phyloP scores from a whole-genome alignment of 345 rosid genomes.

The Brassica cretica region DNA sequence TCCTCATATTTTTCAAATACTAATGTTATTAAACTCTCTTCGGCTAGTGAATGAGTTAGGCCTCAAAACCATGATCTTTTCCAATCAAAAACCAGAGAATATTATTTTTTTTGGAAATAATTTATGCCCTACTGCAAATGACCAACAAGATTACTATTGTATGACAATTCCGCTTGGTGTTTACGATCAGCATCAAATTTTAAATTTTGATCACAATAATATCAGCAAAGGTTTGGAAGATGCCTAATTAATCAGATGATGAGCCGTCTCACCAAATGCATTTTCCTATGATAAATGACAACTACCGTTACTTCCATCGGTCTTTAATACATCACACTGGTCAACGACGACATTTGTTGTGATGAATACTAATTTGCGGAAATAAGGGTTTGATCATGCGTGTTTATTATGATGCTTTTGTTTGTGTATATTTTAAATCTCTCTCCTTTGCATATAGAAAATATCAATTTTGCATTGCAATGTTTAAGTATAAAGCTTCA shows the following conservation, averaged over 20 bases:
- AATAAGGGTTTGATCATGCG: not conserved
- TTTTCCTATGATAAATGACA: not conserved
- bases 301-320: constrained; percentile 1
- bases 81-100: not conserved
- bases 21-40: not conserved
- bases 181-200: not conserved
- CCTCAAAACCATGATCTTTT: not conserved
- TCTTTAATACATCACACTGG: not conserved
- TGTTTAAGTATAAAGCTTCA: not conserved
- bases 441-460: not conserved
- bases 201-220: not conserved
- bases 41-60: not conserved
- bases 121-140: not conserved
- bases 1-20: too few relatives aligned
- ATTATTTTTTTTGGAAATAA: not conserved
- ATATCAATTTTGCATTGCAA: not conserved
- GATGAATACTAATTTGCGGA: not conserved
- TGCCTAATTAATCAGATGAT: not conserved
- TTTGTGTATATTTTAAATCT: not conserved
- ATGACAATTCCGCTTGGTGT: not conserved
- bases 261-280: not conserved
- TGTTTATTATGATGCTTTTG: not conserved
- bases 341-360: not conserved
- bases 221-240: not conserved
- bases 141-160: not conserved